phyloP scores from a whole-genome alignment of 2,329 filamentous ascomycete genomes.

The Xylaria arbuscula region DNA sequence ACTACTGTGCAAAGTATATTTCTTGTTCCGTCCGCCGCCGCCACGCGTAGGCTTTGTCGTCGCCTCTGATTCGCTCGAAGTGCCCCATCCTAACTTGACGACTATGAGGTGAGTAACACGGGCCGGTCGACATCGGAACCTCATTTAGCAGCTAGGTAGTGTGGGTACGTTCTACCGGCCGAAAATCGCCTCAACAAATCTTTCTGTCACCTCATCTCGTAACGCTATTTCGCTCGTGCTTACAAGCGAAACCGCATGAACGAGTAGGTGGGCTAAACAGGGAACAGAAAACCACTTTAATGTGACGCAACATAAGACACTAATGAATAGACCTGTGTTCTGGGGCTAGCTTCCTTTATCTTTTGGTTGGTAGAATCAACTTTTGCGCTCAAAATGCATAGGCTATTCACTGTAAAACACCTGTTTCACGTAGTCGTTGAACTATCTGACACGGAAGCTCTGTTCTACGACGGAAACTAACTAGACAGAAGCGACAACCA shows the following conservation, averaged over 20 bases:
- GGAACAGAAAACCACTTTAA: neutral
- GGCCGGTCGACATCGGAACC: constrained; percentile 31
- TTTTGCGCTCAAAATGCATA: neutral
- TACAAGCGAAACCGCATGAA: neutral
- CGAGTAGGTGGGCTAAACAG: neutral
- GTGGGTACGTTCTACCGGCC: constrained; percentile 26
- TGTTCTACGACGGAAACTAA: constrained; percentile 24
- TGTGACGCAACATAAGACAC: neutral
- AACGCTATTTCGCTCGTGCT: neutral
- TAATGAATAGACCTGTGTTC: neutral
- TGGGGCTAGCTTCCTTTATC: no score
- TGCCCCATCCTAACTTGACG: constrained; percentile 20
- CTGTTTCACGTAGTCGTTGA: constrained; percentile 12
- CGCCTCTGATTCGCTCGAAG: constrained; percentile 26
- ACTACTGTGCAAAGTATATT: neutral
- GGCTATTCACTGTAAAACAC: neutral
- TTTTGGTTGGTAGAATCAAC: neutral
- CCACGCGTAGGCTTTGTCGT: constrained; percentile 3
- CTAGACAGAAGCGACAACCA: constrained; percentile 19
- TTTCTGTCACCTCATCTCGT: constrained; percentile 24
- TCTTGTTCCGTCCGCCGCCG: neutral
- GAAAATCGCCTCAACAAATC: constrained; percentile 30
- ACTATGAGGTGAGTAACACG: constrained; percentile 19
- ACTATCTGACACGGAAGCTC: constrained; percentile 12
- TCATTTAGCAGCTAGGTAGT: constrained; percentile 22